phyloP scores from a whole-genome alignment of 2,329 filamentous ascomycete species.

The Ramularia endophylla region DNA sequence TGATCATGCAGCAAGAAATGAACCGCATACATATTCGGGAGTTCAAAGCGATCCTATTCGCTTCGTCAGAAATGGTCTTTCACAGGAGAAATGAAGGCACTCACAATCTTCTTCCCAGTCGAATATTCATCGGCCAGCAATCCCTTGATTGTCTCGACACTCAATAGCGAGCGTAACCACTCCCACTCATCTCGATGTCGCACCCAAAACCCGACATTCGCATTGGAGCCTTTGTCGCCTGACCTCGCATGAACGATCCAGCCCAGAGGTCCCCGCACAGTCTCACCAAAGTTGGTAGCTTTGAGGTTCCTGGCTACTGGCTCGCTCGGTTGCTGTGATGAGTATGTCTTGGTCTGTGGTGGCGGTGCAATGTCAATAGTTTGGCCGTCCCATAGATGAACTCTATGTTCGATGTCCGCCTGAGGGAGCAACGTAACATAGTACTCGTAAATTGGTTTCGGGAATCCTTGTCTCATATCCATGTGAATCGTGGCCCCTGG shows the following conservation, averaged over 20 bases:
- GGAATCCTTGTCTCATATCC: conserved; percentile 35
- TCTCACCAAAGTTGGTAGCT: conserved; percentile 30
- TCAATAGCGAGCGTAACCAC: conserved; percentile 28
- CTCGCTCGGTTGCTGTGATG: conserved; percentile 32
- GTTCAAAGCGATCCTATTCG: conserved; percentile 27
- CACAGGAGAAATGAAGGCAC: neutral
- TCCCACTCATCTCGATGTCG: conserved; percentile 29
- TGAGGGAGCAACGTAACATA: conserved; percentile 35
- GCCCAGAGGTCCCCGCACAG: conserved; percentile 33
- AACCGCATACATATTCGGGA: conserved; percentile 29
- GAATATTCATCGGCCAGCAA: conserved; percentile 31
- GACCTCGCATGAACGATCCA: conserved; percentile 31
- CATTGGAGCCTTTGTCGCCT: conserved; percentile 32
- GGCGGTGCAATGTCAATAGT: conserved; percentile 31
- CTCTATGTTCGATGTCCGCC: conserved; percentile 22
- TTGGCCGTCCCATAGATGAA: conserved; percentile 27
- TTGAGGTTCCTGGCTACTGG: conserved; percentile 8
- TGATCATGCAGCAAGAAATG: conserved; percentile 32
- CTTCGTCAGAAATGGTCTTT: neutral
- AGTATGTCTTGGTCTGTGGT: conserved; percentile 25
- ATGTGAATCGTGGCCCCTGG: conserved; percentile 29
- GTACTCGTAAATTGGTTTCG: conserved; percentile 38
- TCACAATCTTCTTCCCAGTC: conserved; percentile 29
- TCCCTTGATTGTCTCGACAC: conserved; percentile 21
- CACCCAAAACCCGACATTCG: conserved; percentile 38